phyloP scores from a whole-genome alignment of 441 rosid species.

The Erodium texanum region DNA sequence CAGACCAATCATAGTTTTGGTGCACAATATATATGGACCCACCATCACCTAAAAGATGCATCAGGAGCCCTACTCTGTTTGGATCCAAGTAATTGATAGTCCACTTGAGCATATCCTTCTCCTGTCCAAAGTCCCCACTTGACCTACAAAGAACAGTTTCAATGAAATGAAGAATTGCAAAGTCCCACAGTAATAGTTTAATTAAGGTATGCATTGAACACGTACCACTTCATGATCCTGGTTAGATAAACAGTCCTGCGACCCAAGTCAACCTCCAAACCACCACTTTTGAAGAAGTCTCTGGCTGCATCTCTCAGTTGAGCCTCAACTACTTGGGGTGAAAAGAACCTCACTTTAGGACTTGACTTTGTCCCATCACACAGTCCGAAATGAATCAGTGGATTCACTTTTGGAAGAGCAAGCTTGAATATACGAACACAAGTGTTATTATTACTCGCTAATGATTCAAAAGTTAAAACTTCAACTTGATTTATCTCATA shows the following conservation, averaged over 20 bases:
- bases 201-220: background rate
- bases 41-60: slow-evolving; percentile 64
- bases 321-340: slow-evolving; percentile 49
- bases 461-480: background rate
- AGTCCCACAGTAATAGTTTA: too few species aligned
- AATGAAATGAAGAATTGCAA: too few species aligned
- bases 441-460: background rate
- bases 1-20: slow-evolving; percentile 70
- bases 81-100: slow-evolving; percentile 60
- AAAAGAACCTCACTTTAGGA: slow-evolving; percentile 68
- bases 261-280: slow-evolving; percentile 47
- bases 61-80: slow-evolving; percentile 60
- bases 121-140: slow-evolving; percentile 61
- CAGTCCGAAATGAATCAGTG: slow-evolving; percentile 71
- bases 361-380: slow-evolving; percentile 78
- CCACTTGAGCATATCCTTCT: slow-evolving; percentile 62
- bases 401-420: slow-evolving; percentile 42
- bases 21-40: slow-evolving; percentile 50
- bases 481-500: background rate
- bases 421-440: slow-evolving; percentile 31
- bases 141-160: too few species aligned
- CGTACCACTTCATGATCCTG: slow-evolving; percentile 64
- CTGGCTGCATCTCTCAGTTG: slow-evolving; percentile 63
- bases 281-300: slow-evolving; percentile 55
- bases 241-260: slow-evolving; percentile 54